phyloP scores from a whole-genome alignment of 2,329 filamentous ascomycete genomes.

The Pseudogymnoascus sp. region DNA sequence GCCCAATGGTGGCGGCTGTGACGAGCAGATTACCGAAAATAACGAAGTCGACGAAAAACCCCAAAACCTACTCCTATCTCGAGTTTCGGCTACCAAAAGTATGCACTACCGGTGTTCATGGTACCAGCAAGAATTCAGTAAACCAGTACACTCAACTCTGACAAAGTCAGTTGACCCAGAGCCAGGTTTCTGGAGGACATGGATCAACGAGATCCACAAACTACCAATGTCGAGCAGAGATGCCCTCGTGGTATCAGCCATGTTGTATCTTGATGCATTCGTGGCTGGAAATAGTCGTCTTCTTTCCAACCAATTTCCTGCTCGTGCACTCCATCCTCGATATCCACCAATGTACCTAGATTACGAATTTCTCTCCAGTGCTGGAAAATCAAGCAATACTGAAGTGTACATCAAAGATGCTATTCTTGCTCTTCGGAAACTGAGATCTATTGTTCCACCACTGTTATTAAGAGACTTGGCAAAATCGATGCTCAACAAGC shows the following conservation, averaged over 20 bases:
- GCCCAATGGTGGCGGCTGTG: neutral
- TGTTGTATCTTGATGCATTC: neutral
- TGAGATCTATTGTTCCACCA: neutral
- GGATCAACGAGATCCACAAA: neutral
- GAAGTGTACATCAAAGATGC: neutral
- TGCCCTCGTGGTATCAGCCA: neutral
- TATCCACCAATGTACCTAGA: neutral
- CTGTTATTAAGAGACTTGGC: neutral
- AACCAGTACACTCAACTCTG: neutral
- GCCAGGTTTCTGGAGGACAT: neutral
- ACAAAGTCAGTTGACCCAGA: neutral
- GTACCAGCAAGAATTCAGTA: neutral
- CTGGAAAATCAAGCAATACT: neutral
- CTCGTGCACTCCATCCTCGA: neutral
- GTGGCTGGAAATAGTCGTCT: neutral
- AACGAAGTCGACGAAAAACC: neutral
- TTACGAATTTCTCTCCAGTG: neutral
- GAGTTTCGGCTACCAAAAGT: neutral
- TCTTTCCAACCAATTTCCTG: conserved; percentile 2
- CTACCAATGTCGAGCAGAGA: neutral
- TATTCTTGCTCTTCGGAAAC: neutral
- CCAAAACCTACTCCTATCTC: neutral
- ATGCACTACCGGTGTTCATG: no score
- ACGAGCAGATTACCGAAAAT: neutral
- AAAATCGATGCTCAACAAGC: neutral